Evolutionary conservation across 2,329 filamentous ascomycete species (phyloP), one percentile per base, ranked within the genome.

Genomic region (Delphinella strobiligena): DNA sequence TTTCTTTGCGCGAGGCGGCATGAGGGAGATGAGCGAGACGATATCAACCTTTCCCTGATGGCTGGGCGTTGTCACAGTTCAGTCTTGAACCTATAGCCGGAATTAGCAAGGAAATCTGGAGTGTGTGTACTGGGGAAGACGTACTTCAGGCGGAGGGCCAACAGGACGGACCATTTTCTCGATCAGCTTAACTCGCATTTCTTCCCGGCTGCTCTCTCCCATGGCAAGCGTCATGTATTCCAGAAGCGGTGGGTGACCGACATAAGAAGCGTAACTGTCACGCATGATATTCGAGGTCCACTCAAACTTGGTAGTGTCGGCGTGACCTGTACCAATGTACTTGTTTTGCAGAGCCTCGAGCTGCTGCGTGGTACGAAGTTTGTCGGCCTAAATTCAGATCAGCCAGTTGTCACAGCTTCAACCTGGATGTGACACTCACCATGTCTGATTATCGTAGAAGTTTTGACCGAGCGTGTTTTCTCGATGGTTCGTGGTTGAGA

Each of bases 271-370:
- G 58, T 89, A 88, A 16, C 82, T 93, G 67, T 98, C 91, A 59
- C 91, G 87, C 58, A 87, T 76, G 57, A 96, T 89, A 67, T 96
- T 98, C 44, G 83, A 88, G 37, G 82, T 82, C 87, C 88, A 98
- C 66, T 98, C 91, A 78, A 91, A 91, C 61, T 86, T 93, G 18
- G 87, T 93, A 11, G 89, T 96, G 66, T 98, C 91, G 32, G 89
- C 85, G 62, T 95, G 88, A 17, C 91, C 91, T 3, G 91, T 96
- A 51, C 91, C 91, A 54, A 98, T 74, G 68, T 91, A 95, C 55
- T 93, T 93, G 55, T 88, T 81, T 65, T 98, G 91, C 14, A 96
- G 82, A 48, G 87, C 81, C 65, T 98, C 91, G 58, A 98, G 88
- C 62, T 98, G 91, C 64, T 98, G 91, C 53, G 94, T 85, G 8